Evolutionary conservation across 2,329 filamentous ascomycete species (phyloP).

Genomic region (Escovopsis weberi): DNA sequence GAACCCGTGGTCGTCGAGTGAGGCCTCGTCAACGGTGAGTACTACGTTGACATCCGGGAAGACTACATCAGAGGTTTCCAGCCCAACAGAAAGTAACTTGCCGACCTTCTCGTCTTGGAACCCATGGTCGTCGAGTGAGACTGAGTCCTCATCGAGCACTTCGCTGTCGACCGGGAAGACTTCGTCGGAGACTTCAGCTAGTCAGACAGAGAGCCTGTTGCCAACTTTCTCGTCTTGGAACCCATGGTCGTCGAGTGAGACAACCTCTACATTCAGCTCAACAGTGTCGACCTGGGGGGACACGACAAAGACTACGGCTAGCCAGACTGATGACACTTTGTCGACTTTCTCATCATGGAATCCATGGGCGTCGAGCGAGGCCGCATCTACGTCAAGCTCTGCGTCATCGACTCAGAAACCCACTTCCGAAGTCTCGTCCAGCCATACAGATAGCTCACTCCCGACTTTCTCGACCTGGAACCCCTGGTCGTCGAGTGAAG

Average conservation of each 20-base stretch:
- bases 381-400: neutral
- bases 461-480: too few relatives aligned
- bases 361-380: conserved; percentile 2
- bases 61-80: too few relatives aligned
- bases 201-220: too few relatives aligned
- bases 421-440: neutral
- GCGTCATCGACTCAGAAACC: neutral
- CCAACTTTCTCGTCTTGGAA: neutral
- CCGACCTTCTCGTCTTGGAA: too few relatives aligned
- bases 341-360: too few relatives aligned
- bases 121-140: conserved; percentile 2
- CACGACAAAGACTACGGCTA: too few relatives aligned
- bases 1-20: conserved; percentile 2
- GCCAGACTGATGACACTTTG: too few relatives aligned
- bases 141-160: neutral
- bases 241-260: conserved; percentile 1
- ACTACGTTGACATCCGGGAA: neutral
- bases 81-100: too few relatives aligned
- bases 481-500: neutral
- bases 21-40: neutral
- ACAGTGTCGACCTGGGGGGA: neutral
- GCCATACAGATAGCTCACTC: too few relatives aligned
- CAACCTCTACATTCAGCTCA: neutral
- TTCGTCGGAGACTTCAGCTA: too few relatives aligned
- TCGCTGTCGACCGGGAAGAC: too few relatives aligned